Percentiles rank a stretch among this genome's conserved stretches.
Evolutionary conservation across 2,329 filamentous ascomycete genomes (phyloP).

Genomic region (Fusarium albidum): DNA sequence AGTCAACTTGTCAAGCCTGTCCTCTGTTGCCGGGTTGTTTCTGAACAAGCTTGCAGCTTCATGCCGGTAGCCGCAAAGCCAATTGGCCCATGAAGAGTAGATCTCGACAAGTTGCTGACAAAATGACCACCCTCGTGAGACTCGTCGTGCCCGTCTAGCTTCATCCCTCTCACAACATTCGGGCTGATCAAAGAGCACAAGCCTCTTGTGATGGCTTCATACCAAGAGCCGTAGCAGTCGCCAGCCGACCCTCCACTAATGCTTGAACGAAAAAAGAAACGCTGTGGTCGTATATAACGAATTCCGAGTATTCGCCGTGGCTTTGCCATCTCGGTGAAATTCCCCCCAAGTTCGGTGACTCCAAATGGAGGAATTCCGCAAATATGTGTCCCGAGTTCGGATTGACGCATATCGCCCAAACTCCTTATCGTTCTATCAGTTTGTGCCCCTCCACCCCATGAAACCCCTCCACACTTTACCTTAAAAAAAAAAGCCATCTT

Average conservation of each 20-base stretch:
- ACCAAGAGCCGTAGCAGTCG: background rate
- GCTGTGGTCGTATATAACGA: background rate
- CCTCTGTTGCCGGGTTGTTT: background rate
- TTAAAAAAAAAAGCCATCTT: constrained; percentile 21
- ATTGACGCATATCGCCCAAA: constrained; percentile 15
- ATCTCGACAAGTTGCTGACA: background rate
- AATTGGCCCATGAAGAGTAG: constrained; percentile 1
- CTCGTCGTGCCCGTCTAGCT: too few species aligned
- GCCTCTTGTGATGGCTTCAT: background rate
- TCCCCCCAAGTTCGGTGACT: constrained; percentile 1
- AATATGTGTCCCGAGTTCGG: background rate
- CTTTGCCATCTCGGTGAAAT: too few species aligned
- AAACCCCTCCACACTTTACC: constrained; percentile 24
- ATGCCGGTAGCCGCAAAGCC: background rate
- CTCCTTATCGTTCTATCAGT: constrained; percentile 25
- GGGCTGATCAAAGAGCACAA: background rate
- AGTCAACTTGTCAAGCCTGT: too few species aligned
- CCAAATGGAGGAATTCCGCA: constrained; percentile 24
- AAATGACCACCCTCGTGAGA: constrained; percentile 9
- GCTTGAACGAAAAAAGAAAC: background rate
- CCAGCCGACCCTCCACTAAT: background rate
- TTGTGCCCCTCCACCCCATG: constrained; percentile 28
- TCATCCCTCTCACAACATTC: too few species aligned
- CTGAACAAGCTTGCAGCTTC: background rate
- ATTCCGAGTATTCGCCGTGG: background rate